Evolutionary conservation across 1,139 yeast genomes (phyloP).

Genomic region (Insectozyma bohioensis): DNA sequence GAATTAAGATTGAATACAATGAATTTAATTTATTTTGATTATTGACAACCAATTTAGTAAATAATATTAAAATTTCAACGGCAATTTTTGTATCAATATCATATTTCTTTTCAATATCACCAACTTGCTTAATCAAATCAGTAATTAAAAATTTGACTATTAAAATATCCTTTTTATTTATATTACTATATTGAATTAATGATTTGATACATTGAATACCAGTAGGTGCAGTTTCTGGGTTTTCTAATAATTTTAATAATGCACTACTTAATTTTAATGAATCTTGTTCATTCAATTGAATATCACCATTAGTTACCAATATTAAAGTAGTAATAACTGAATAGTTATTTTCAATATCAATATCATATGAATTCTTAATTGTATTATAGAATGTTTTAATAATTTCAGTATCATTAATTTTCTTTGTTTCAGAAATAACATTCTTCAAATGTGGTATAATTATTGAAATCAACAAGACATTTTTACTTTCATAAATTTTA

Average conservation of each 20-base stretch:
- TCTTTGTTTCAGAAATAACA: conserved; percentile 34
- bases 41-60: conserved; percentile 35
- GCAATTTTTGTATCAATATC: conserved; percentile 39
- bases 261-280: conserved; percentile 27
- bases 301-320: conserved; percentile 54
- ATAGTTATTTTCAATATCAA: conserved; percentile 31
- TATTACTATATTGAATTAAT: conserved; percentile 44
- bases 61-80: conserved; percentile 55
- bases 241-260: conserved; percentile 35
- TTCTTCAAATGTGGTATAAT: conserved; percentile 59
- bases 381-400: conserved; percentile 38
- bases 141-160: conserved; percentile 34
- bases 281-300: conserved; percentile 38
- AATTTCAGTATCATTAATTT: conserved; percentile 26
- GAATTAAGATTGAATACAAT: conserved; percentile 47
- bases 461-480: conserved; percentile 47
- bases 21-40: conserved; percentile 29
- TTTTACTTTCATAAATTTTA: conserved; percentile 52
- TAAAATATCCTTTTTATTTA: conserved; percentile 21
- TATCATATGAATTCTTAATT: conserved; percentile 27
- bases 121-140: conserved; percentile 24
- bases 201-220: conserved; percentile 61
- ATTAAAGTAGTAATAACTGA: conserved; percentile 60
- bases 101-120: conserved; percentile 12
- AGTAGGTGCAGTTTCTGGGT: conserved; percentile 34